Percentiles rank a stretch among this genome's conserved stretches.
These are phyloP conservation scores for Peronospora tabacina DNA, from an alignment of 352 stramenopile genomes.

Conservation along the genomic window DNA sequence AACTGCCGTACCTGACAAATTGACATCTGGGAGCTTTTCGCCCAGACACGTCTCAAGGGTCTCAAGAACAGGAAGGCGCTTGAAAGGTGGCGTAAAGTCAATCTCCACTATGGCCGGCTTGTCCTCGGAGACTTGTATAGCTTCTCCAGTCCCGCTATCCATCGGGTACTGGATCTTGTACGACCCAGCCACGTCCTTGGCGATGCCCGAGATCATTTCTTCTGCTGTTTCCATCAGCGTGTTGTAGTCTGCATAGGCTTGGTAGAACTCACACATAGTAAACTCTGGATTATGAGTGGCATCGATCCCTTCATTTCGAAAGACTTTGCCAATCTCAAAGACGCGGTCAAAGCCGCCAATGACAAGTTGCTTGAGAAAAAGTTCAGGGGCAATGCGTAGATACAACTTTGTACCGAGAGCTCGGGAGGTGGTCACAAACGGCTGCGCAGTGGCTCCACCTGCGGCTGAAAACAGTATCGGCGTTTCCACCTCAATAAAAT, in stretches of 20 bases:
- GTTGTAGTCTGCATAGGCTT: constrained; percentile 98
- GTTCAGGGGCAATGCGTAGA: constrained; percentile 93
- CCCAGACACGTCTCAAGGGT: constrained; percentile 89
- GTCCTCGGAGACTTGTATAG: constrained; percentile 8
- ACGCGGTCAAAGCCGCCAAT: constrained; percentile 96
- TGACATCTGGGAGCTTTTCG: constrained; percentile 60
- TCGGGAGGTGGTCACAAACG: constrained; percentile 98
- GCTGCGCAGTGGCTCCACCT: constrained; percentile 94
- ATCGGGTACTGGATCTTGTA: constrained; percentile 94
- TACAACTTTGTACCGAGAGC: constrained; percentile 94
- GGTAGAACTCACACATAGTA: constrained; percentile 98
- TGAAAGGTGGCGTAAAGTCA: constrained; percentile 98
- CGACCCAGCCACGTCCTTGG: constrained; percentile 94
- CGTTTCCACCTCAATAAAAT: constrained; percentile 91
- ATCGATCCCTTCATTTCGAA: constrained; percentile 97
- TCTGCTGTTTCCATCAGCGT: constrained; percentile 97
- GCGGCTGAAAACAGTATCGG: constrained; percentile 98
- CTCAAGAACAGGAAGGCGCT: constrained; percentile 93
- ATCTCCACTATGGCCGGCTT: constrained; percentile 76
- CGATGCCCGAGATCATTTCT: constrained; percentile 94
- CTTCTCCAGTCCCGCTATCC: constrained; percentile 34
- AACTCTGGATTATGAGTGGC: constrained; percentile 99
- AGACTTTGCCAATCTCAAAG: constrained; percentile 98
- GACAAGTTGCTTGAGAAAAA: constrained; percentile 96
- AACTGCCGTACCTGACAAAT: constrained; percentile 37